A percentile compares a stretch with the other conserved stretches of the same genome.
phyloP scores from a whole-genome alignment of 495 filamentous ascomycete species.

The Geopyxis carbonaria region DNA sequence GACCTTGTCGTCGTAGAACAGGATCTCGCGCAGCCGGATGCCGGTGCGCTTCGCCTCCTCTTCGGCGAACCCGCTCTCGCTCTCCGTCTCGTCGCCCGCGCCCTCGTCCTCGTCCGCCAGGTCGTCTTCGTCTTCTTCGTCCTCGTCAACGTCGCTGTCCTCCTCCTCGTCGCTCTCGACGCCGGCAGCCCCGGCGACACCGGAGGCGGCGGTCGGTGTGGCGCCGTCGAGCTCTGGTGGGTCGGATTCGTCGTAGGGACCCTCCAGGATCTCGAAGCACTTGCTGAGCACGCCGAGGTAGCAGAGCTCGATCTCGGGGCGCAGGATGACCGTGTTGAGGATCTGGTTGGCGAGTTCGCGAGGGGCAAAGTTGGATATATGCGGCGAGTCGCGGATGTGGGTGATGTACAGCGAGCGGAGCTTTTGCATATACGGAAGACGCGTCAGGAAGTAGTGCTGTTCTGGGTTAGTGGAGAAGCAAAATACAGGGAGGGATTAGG shows the following conservation, averaged over 20 bases:
- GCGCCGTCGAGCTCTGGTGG: slow-evolving; percentile 19
- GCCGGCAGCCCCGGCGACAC: slow-evolving; percentile 16
- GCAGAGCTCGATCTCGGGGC: slow-evolving; percentile 68
- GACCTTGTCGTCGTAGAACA: slow-evolving; percentile 81
- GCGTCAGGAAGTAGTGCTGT: slow-evolving; percentile 77
- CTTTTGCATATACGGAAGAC: slow-evolving; percentile 56
- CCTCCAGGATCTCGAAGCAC: slow-evolving; percentile 80
- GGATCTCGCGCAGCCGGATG: slow-evolving; percentile 61
- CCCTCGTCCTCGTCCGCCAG: slow-evolving; percentile 29
- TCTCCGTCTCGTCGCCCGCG: slow-evolving; percentile 23
- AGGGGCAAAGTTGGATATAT: slow-evolving; percentile 49
- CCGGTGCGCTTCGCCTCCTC: slow-evolving; percentile 33
- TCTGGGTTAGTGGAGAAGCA: slow-evolving; percentile 18
- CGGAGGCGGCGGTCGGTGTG: slow-evolving; percentile 6
- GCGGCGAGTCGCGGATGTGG: slow-evolving; percentile 22
- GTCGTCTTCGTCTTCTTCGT: slow-evolving; percentile 33
- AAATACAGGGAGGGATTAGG: slow-evolving; percentile 22
- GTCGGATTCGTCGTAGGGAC: slow-evolving; percentile 32
- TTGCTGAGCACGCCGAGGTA: slow-evolving; percentile 68
- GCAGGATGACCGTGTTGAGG: slow-evolving; percentile 66
- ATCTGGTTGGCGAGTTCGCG: slow-evolving; percentile 71
- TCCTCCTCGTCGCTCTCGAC: slow-evolving; percentile 29
- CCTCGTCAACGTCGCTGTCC: slow-evolving; percentile 37
- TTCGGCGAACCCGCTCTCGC: slow-evolving; percentile 26
- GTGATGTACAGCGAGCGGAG: slow-evolving; percentile 67